These are phyloP conservation scores for Pharnaceum exiguum DNA, from an alignment of 148 eudicot species.

Conservation along the genomic window DNA sequence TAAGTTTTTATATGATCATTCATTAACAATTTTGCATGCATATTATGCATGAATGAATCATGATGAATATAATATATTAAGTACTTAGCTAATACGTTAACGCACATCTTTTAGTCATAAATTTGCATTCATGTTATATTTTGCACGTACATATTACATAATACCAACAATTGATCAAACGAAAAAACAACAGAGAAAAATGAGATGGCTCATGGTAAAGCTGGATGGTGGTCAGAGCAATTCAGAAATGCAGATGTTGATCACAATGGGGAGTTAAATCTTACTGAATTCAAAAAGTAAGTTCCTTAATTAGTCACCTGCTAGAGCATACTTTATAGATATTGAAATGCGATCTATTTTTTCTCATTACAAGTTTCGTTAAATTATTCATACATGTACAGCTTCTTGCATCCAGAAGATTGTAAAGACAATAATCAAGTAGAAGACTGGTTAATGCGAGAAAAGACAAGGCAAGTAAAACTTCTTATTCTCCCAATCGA, in stretches of 20 bases:
- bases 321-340: neutral
- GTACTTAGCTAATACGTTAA: no score
- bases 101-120: no score
- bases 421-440: conserved; percentile 23
- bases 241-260: conserved; percentile 43
- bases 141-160: no score
- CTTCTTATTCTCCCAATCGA: no score
- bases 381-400: conserved; percentile 9
- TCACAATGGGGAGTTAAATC: conserved; percentile 20
- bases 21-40: no score
- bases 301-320: neutral
- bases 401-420: conserved; percentile 46
- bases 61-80: no score
- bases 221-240: conserved; percentile 54
- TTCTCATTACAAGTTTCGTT: neutral
- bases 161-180: no score
- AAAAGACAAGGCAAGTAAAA: conserved; percentile 30
- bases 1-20: no score
- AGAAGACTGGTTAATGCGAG: conserved; percentile 31
- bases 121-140: no score
- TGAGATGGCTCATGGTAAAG: conserved; percentile 29
- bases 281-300: conserved; percentile 37
- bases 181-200: conserved; percentile 20
- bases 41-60: no score
- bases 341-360: neutral